Base-by-base conservation (phyloP, 345 rosid genomes). In the Citrus glauca region DNA sequence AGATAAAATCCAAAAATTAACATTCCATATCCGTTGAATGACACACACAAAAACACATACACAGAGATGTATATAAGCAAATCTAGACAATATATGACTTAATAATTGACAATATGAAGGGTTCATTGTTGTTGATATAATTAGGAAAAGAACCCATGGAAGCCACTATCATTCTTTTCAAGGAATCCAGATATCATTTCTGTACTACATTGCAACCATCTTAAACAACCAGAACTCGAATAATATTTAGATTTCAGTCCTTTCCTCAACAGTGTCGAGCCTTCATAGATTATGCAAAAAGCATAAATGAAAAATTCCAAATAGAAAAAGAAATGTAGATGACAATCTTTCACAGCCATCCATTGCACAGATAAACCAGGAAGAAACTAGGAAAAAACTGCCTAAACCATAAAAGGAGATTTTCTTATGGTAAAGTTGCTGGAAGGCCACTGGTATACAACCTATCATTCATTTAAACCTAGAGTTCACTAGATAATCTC, bases 381-480 rank as follows among this genome's bases (percentile, higher is more conserved):
- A 55, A 25, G 32, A 22, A 37, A 74, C 17, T 4, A 63, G 16
- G 45, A 32, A 28, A 25, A n/a, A 16, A 53, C 74, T 73, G 28
- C 60, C 8, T 25, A 77, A 72, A 55, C 63, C 72, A 69, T n/a
- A 75, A 22, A 74, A 37, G 35, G 2, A 37, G 8, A 40, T 40
- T 71, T 69, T 55, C 68, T 55, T 45, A 22, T 63, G 72, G 66
- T 20, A 66, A 25, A 28, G 69, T 73, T 69, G 81, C 62, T 71
- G 71, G 72, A 59, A 13, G 64, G 81, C 78, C 59, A 38, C 22
- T 66, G n/a, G 33, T 24, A 73, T 37, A 77, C 55, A 66, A 45
- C 10, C 27, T 71, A 64, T 66, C 19, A 25, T 69, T 53, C 73
- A 37, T 50, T 66, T 30, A 20, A 74, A 71, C 63, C 56, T 63